Base-by-base conservation (phyloP, 129 eudicot genomes). In the Deinandra increscens region DNA sequence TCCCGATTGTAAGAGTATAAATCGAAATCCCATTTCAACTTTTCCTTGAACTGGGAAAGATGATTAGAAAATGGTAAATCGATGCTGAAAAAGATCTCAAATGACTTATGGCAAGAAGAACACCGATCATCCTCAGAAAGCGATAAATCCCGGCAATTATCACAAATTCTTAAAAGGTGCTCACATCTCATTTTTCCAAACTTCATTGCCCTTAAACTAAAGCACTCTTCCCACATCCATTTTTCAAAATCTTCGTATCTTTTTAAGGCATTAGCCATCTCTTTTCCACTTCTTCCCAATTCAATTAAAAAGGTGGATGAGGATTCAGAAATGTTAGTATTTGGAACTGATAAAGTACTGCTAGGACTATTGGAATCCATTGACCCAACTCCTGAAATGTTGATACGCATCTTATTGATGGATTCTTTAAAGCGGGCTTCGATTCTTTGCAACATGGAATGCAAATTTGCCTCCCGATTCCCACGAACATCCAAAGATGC, bases 221-320 rank as follows among this genome's bases (percentile, higher is more conserved):
- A 56, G 69, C 94, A 88, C 79, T 91, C 96, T 62, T 80, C 79
- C 98, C 94, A 86, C 75, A 84, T 82, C 98, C 98, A 91, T 80
- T 87, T 82, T 50, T 91, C 96, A 48, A 82, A 84, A 46, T 79
- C 88, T 62, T 49, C 60, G 44, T 84, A 82, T 78, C 94, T 75
- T 65, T 69, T 75, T 17, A 77, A 20, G 54, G 81, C 80, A 11
- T 79, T 80, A 9, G 36, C 75, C 60, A 79, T 63, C 79, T 88
- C 93, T 7, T 55, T 44, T 49, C 56, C 80, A 51, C 66, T 78
- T 36, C 68, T 81, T 14, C 84, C 87, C 71, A 69, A 64, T 29
- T 71, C 85, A 58, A 83, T 79, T 10, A 72, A 29, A 79, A 83
- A 82, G 38, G 95, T 71, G 9, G 83, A 69, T 3, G 96, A 89